phyloP scores from a whole-genome alignment of 768 basidiomycete genomes.

The Boletus coccyginus region DNA sequence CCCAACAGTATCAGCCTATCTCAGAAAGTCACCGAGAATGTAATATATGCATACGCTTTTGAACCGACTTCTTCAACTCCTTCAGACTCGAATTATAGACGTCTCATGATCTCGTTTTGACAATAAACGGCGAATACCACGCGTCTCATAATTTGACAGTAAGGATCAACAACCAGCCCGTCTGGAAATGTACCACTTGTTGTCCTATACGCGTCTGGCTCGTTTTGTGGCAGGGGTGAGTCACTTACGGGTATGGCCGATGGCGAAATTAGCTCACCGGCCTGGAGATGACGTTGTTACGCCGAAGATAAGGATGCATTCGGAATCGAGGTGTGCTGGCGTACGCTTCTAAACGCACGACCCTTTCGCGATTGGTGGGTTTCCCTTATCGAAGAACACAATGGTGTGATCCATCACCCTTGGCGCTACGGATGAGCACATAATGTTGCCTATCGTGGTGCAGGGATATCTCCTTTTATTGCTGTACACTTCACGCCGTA shows the following conservation, averaged over 20 bases:
- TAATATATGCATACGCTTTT: not conserved
- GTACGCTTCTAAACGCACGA: conserved; percentile 6
- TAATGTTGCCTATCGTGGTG: not conserved
- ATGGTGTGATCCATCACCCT: not conserved
- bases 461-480: not conserved
- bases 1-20: conserved; percentile 6
- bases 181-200: not conserved
- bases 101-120: not conserved
- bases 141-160: not conserved
- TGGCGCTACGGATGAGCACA: not conserved
- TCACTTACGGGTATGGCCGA: conserved; percentile 5
- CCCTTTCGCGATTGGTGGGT: conserved; percentile 27
- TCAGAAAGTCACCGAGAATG: conserved; percentile 2
- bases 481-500: not conserved
- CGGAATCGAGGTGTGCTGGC: conserved; percentile 13
- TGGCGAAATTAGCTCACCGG: conserved; percentile 20
- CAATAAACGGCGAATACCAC: conserved; percentile 5
- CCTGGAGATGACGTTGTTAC: not conserved
- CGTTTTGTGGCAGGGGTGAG: not conserved
- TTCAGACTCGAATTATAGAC: not conserved
- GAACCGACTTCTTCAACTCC: not conserved
- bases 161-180: not conserved
- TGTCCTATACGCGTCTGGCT: not conserved
- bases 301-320: conserved; percentile 14
- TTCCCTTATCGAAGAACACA: conserved; percentile 6